These are phyloP conservation scores for Styphnolobium japonicum DNA, from an alignment of 306 rosid species.

Conservation along the genomic window DNA sequence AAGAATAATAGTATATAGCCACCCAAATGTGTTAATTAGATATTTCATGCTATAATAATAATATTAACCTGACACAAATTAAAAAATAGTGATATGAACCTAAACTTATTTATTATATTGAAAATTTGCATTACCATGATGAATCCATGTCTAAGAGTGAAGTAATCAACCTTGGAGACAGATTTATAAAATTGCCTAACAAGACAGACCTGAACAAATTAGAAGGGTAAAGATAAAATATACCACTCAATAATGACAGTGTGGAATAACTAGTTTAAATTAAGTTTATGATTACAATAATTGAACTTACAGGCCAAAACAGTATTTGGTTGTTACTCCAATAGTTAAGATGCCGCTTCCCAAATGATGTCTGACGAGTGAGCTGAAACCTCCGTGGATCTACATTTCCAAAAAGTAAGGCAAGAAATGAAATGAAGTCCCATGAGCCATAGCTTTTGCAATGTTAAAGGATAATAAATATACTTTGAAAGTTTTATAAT, in stretches of 20 bases:
- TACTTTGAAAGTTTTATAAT: too few relatives aligned
- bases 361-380: conserved; percentile 60
- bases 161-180: conserved; percentile 52
- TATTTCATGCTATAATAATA: not conserved
- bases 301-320: conserved; percentile 42
- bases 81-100: not conserved
- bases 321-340: conserved; percentile 48
- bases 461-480: too few relatives aligned
- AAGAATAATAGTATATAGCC: not conserved
- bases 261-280: not conserved
- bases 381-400: conserved; percentile 63
- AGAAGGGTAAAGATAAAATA: not conserved
- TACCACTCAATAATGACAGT: not conserved
- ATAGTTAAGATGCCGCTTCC: conserved; percentile 51
- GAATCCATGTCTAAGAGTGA: conserved; percentile 67
- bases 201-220: conserved; percentile 43
- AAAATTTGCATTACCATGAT: conserved; percentile 37
- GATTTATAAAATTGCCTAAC: conserved; percentile 48
- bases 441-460: not conserved
- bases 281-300: not conserved
- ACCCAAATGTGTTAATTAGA: not conserved
- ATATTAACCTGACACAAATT: not conserved
- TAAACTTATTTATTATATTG: not conserved
- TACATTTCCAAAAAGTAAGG: not conserved
- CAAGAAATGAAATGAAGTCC: not conserved